Evolutionary conservation across 2,329 filamentous ascomycete species (phyloP).

Genomic region (Clonostachys sp.): DNA sequence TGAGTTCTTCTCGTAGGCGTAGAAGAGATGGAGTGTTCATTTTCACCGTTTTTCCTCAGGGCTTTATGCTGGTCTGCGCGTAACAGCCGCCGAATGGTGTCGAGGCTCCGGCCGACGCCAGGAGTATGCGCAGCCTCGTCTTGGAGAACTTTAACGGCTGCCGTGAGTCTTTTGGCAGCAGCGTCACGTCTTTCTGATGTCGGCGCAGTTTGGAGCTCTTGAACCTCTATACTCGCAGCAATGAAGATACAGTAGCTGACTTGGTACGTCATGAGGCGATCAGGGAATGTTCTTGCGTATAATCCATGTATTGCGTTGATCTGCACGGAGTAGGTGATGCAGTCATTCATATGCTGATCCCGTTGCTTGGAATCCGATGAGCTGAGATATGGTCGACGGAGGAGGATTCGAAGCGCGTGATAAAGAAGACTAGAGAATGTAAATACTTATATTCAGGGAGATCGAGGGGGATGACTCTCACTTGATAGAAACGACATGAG

Average conservation of each 20-base stretch:
- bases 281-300: slow-evolving; percentile 8
- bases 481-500: slow-evolving; percentile 8
- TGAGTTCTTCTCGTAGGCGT: too few relatives aligned
- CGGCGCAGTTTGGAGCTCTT: slow-evolving; percentile 1
- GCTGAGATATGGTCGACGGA: slow-evolving; percentile 4
- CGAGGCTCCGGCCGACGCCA: slow-evolving; percentile 6
- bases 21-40: too few relatives aligned
- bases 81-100: slow-evolving; percentile 4
- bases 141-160: slow-evolving; percentile 4
- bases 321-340: slow-evolving; percentile 41
- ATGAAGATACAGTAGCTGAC: slow-evolving; percentile 14
- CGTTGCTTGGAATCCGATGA: neutral
- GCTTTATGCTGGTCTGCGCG: neutral
- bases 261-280: slow-evolving; percentile 12
- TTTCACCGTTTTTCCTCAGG: too few relatives aligned
- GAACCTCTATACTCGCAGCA: slow-evolving; percentile 7
- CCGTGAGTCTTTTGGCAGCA: slow-evolving; percentile 1
- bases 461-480: slow-evolving; percentile 1
- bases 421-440: slow-evolving; percentile 4
- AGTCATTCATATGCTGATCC: neutral
- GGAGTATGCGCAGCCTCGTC: slow-evolving; percentile 7
- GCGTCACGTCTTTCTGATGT: neutral
- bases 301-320: slow-evolving; percentile 62
- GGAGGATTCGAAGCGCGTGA: slow-evolving; percentile 7
- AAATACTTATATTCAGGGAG: neutral